Percentiles rank a stretch among this genome's conserved stretches.
Evolutionary conservation across 2,329 filamentous ascomycete genomes (phyloP).

Genomic region (Fusarium metavorans): DNA sequence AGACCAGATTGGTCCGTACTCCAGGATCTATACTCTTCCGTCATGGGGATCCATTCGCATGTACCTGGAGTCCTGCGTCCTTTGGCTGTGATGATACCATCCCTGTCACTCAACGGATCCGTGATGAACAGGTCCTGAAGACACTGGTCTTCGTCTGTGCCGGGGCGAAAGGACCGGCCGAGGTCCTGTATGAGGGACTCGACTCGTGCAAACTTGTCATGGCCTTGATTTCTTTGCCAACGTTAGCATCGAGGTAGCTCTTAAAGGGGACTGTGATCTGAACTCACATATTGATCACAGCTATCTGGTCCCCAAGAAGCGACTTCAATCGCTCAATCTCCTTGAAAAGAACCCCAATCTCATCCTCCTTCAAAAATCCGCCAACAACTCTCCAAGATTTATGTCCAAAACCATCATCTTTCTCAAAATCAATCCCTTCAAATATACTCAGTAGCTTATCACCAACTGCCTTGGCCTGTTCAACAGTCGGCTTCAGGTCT

Average conservation of each 20-base stretch:
- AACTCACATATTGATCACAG: slow-evolving; percentile 9
- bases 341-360: not conserved
- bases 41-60: slow-evolving; percentile 21
- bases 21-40: slow-evolving; percentile 1
- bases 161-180: not conserved
- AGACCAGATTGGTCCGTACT: not conserved
- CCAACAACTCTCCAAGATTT: slow-evolving; percentile 9
- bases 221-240: not conserved
- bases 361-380: not conserved
- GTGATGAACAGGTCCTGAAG: slow-evolving; percentile 10
- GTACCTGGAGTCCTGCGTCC: slow-evolving; percentile 1
- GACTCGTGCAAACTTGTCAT: not conserved
- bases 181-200: not conserved
- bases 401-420: not conserved
- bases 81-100: not conserved
- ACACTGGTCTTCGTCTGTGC: slow-evolving; percentile 6
- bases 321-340: slow-evolving; percentile 13
- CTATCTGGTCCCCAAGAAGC: not conserved
- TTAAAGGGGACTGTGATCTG: no score
- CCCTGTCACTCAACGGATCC: slow-evolving; percentile 12
- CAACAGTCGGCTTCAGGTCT: not conserved
- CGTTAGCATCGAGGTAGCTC: not conserved
- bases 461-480: not conserved
- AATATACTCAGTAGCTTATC: not conserved
- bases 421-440: not conserved